Percentiles rank a stretch among this genome's conserved stretches.
Evolutionary conservation across 345 rosid species (phyloP).

Genomic region (Citrus mangshanensis): DNA sequence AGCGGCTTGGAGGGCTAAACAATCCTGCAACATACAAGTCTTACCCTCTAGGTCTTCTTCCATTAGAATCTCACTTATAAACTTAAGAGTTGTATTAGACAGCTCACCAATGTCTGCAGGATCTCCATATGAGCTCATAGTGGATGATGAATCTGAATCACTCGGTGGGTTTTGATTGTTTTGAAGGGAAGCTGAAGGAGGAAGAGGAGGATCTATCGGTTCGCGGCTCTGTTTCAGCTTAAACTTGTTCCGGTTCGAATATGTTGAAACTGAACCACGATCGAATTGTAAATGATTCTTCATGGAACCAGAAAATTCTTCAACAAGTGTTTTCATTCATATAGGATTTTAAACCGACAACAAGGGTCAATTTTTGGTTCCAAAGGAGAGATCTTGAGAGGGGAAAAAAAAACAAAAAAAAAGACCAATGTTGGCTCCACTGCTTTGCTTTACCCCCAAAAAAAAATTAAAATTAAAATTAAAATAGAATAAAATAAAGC

Average conservation of each 20-base stretch:
- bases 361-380: neutral
- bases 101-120: slow-evolving; percentile 7
- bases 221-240: neutral
- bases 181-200: neutral
- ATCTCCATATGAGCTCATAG: slow-evolving; percentile 11
- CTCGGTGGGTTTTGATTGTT: neutral
- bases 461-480: neutral
- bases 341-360: neutral
- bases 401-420: neutral
- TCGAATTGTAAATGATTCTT: slow-evolving; percentile 6
- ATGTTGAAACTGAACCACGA: neutral
- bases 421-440: neutral
- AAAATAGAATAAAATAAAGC: neutral
- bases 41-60: slow-evolving; percentile 55
- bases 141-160: neutral
- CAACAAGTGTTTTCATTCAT: neutral
- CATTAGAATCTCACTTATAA: slow-evolving; percentile 55
- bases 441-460: neutral
- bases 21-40: slow-evolving; percentile 54
- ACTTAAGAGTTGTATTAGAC: slow-evolving; percentile 37
- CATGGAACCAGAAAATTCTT: slow-evolving; percentile 6
- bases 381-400: neutral
- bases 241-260: neutral
- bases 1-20: slow-evolving; percentile 57
- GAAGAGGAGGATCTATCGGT: neutral